These are phyloP conservation scores for Zoysia matrella DNA, from an alignment of 202 grass and related monocot species.

Conservation along the genomic window DNA sequence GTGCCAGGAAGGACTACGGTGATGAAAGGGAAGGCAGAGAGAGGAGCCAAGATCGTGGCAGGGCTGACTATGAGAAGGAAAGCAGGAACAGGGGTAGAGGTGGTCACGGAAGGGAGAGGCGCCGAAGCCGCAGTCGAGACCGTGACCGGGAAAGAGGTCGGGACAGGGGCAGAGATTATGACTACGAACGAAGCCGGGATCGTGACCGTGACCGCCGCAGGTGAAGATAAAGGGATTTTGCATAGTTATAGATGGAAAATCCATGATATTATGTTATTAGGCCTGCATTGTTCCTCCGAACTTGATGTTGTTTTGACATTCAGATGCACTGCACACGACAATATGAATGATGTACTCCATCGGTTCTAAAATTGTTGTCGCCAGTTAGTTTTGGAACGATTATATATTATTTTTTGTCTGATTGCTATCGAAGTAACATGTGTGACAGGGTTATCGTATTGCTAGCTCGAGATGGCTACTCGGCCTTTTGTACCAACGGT, in stretches of 20 bases:
- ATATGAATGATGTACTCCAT: background rate
- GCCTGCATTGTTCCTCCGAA: background rate
- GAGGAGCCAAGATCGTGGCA: background rate
- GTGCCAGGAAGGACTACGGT: conserved; percentile 1
- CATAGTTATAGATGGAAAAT: background rate
- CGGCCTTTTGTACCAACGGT: background rate
- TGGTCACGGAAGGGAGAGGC: conserved; percentile 53
- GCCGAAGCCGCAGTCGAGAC: conserved; percentile 47
- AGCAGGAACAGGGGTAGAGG: conserved; percentile 56
- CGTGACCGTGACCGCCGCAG: conserved; percentile 52
- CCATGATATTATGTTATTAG: background rate
- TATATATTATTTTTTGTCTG: background rate
- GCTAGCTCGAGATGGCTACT: background rate
- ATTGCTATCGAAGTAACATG: background rate
- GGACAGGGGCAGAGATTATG: conserved; percentile 16
- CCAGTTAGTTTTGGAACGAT: too few species aligned
- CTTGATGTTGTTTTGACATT: too few species aligned
- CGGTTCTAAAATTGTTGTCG: too few species aligned
- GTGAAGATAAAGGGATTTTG: conserved; percentile 7
- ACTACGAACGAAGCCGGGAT: conserved; percentile 36
- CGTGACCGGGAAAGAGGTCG: conserved; percentile 41
- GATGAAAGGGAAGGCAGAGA: conserved; percentile 26
- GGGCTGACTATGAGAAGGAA: conserved; percentile 29
- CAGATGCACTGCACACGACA: background rate
- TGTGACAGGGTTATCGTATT: background rate